phyloP scores from a whole-genome alignment of 164 flowering plant genomes.

The Magnolia officinalis region DNA sequence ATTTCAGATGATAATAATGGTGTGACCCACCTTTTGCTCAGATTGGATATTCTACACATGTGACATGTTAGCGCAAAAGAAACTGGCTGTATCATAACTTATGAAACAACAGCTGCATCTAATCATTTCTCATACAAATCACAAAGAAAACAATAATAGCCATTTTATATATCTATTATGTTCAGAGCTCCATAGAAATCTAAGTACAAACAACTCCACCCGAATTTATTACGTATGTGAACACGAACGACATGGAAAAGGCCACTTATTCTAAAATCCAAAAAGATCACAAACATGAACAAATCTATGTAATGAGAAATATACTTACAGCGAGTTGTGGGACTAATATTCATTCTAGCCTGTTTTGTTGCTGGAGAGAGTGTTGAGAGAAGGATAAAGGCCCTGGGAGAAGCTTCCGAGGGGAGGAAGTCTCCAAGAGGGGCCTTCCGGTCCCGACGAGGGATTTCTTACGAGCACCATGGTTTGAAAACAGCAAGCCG shows the following conservation, averaged over 20 bases:
- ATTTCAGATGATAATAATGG: too few relatives aligned
- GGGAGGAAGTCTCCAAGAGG: constrained; percentile 35
- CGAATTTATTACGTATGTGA: background rate
- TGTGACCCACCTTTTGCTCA: too few relatives aligned
- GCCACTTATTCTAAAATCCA: background rate
- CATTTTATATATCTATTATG: background rate
- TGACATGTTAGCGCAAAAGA: too few relatives aligned
- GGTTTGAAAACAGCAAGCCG: constrained; percentile 42
- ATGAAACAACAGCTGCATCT: too few relatives aligned
- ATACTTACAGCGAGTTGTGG: background rate
- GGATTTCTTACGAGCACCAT: constrained; percentile 37
- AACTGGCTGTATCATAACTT: too few relatives aligned
- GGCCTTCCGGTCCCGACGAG: constrained; percentile 46
- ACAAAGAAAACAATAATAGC: background rate
- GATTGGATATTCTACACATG: too few relatives aligned
- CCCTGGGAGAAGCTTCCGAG: constrained; percentile 30
- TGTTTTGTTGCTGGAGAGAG: constrained; percentile 28
- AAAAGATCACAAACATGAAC: background rate
- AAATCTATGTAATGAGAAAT: background rate
- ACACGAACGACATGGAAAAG: constrained; percentile 1
- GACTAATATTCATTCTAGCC: constrained; percentile 17
- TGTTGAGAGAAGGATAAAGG: constrained; percentile 26
- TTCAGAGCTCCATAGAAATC: background rate
- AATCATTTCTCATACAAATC: too few relatives aligned
- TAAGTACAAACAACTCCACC: background rate